Percentiles rank a stretch among this genome's conserved stretches.
Conservation (phyloP, 192 early-diverging fungal species). For the Hyaloraphidium curvatum region DNA sequence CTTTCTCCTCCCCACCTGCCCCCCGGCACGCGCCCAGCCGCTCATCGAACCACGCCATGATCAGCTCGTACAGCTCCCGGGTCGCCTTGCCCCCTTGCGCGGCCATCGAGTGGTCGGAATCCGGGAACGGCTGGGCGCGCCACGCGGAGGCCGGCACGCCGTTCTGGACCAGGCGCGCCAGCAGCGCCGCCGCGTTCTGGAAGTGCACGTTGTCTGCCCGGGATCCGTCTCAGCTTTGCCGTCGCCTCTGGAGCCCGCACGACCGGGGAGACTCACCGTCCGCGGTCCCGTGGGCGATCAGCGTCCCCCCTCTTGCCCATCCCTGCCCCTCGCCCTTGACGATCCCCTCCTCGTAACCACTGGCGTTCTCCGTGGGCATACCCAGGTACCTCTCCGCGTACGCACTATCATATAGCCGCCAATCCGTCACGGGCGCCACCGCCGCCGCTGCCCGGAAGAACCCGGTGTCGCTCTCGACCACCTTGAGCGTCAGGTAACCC, state of each 20-base stretch:
- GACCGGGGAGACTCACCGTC: no score
- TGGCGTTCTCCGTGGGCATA: background rate
- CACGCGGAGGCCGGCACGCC: background rate
- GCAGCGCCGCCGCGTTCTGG: background rate
- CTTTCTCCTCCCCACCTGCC: no score
- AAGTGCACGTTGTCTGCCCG: slow-evolving; percentile 1
- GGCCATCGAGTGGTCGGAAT: slow-evolving; percentile 1
- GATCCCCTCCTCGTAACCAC: no score
- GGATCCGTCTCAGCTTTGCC: no score
- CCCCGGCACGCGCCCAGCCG: no score
- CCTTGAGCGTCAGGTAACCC: background rate
- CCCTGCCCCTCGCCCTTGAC: no score
- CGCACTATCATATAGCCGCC: background rate
- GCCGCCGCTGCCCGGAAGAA: background rate
- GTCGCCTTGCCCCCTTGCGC: background rate
- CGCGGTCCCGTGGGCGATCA: slow-evolving; percentile 4
- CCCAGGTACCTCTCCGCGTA: slow-evolving; percentile 1
- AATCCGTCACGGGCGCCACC: background rate
- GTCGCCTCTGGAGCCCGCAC: no score
- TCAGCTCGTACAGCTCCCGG: background rate
- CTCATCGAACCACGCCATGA: no score
- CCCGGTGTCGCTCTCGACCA: background rate
- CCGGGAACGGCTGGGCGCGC: background rate
- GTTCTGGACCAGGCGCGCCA: background rate
- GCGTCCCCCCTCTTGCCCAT: no score